Conservation (phyloP, 2,329 filamentous ascomycete genomes). For the Fusarium pseudocircinatum region DNA sequence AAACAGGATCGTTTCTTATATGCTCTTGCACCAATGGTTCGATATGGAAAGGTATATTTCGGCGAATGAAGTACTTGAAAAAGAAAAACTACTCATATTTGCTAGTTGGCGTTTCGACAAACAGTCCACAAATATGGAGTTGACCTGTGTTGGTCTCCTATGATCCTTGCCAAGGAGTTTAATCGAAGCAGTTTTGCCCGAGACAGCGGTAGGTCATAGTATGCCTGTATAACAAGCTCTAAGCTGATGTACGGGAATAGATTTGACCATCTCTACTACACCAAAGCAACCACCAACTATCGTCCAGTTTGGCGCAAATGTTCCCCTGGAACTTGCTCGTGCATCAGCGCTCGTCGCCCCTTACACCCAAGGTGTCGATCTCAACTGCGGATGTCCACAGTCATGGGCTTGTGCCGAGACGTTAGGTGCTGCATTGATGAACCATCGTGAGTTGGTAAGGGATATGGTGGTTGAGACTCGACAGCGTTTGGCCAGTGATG, state of each 20-base stretch:
- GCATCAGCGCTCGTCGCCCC: conserved; percentile 71
- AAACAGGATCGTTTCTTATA: conserved; percentile 63
- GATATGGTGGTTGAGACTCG: conserved; percentile 71
- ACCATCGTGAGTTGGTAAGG: conserved; percentile 69
- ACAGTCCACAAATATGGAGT: conserved; percentile 71
- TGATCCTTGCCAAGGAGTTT: conserved; percentile 76
- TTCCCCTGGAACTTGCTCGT: conserved; percentile 68
- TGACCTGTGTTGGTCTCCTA: conserved; percentile 76
- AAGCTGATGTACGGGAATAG: conserved; percentile 43
- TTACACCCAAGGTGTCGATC: conserved; percentile 70
- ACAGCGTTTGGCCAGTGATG: conserved; percentile 58
- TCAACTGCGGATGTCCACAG: conserved; percentile 80
- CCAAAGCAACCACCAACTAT: conserved; percentile 67
- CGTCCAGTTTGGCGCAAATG: conserved; percentile 73
- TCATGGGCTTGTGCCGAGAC: conserved; percentile 76
- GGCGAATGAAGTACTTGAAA: not conserved
- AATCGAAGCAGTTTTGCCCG: conserved; percentile 69
- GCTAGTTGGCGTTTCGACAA: conserved; percentile 73
- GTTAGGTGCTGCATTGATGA: conserved; percentile 76
- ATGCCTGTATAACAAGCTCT: not conserved
- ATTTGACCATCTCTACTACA: conserved; percentile 69
- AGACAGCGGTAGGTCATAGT: conserved; percentile 61
- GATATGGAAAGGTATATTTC: conserved; percentile 64
- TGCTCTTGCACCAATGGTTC: conserved; percentile 74
- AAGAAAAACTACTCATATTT: not conserved